Evolutionary conservation across 2,329 filamentous ascomycete species (phyloP).

Genomic region (Aspergillus sp.): DNA sequence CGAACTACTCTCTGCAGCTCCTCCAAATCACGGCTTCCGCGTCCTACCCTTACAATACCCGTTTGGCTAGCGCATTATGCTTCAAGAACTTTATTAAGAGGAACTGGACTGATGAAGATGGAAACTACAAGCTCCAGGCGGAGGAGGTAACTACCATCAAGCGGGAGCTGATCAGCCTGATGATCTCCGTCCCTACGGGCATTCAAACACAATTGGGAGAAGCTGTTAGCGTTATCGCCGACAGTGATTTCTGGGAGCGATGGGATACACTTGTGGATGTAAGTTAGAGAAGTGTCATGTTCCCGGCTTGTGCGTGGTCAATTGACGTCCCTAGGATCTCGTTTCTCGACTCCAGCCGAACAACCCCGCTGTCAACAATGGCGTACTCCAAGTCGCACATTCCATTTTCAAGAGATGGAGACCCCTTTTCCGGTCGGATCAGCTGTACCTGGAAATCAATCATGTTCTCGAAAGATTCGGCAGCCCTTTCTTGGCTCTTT

Average conservation of each 20-base stretch:
- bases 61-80: constrained; percentile 84
- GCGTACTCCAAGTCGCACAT: constrained; percentile 94
- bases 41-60: constrained; percentile 71
- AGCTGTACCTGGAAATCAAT: constrained; percentile 91
- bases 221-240: constrained; percentile 94
- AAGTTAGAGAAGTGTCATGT: constrained; percentile 30
- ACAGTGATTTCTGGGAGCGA: constrained; percentile 93
- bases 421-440: constrained; percentile 89
- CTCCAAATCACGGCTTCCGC: constrained; percentile 86
- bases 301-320: constrained; percentile 1
- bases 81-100: constrained; percentile 98
- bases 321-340: constrained; percentile 63
- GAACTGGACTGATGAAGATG: constrained; percentile 95
- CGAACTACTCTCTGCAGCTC: constrained; percentile 82
- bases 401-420: constrained; percentile 97
- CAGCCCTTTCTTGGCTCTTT: constrained; percentile 75
- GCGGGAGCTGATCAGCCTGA: constrained; percentile 89
- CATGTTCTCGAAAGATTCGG: constrained; percentile 89
- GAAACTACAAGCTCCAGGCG: constrained; percentile 81
- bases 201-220: constrained; percentile 95
- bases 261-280: constrained; percentile 95
- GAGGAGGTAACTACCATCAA: constrained; percentile 91
- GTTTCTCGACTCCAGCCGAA: constrained; percentile 81
- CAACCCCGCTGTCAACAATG: constrained; percentile 84
- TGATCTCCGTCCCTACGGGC: constrained; percentile 85